phyloP scores from a whole-genome alignment of 129 eudicot species.

The Silybum marianum region DNA sequence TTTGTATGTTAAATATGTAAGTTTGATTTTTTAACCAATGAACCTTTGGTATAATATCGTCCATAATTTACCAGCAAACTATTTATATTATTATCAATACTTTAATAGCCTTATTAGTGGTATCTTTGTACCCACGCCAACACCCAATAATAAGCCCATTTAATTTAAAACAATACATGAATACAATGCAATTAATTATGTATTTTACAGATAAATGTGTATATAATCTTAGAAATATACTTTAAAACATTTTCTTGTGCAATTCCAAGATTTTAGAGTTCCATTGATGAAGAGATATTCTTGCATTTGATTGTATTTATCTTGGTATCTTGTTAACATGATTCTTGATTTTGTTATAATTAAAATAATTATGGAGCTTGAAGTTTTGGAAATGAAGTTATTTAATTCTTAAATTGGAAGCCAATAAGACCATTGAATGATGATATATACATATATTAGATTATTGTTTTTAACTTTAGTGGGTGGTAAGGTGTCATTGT shows the following conservation, averaged over 20 bases:
- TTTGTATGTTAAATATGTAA: no score
- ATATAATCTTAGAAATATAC: no score
- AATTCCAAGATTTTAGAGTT: neutral
- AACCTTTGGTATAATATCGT: neutral
- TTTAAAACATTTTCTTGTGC: neutral
- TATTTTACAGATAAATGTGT: no score
- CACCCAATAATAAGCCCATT: no score
- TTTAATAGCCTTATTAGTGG: no score
- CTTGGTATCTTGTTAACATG: neutral
- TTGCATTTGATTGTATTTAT: neutral
- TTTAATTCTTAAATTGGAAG: neutral
- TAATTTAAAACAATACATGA: no score
- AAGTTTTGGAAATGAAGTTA: neutral
- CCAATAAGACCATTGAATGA: constrained; percentile 21
- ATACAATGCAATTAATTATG: no score
- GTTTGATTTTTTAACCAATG: no score
- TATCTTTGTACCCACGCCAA: no score
- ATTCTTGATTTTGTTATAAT: neutral
- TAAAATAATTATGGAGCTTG: neutral
- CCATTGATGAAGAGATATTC: neutral
- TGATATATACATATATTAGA: constrained; percentile 17
- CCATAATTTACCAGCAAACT: neutral
- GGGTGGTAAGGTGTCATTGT: constrained; percentile 41
- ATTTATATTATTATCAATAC: no score
- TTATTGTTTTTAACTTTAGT: constrained; percentile 36